A percentile compares a stretch with the other conserved stretches of the same genome.
phyloP scores from a whole-genome alignment of 345 rosid species.

The Linum trigynum region DNA sequence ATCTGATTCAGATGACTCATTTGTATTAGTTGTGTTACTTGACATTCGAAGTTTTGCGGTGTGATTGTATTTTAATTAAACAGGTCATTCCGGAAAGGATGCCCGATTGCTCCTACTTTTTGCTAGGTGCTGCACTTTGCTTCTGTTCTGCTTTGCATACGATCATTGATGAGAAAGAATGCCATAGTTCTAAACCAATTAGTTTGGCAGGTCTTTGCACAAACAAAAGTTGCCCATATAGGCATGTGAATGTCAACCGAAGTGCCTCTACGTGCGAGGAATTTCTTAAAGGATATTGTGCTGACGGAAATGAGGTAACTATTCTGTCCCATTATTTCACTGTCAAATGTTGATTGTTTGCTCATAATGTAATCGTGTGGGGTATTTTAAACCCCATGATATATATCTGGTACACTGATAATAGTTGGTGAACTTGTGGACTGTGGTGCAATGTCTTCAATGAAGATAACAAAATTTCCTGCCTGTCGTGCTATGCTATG shows the following conservation, averaged over 20 bases:
- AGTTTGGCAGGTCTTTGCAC: conserved; percentile 71
- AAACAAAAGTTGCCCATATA: conserved; percentile 65
- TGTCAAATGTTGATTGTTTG: background rate
- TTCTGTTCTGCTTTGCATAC: conserved; percentile 3
- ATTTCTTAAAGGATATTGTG: conserved; percentile 86
- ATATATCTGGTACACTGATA: too few relatives aligned
- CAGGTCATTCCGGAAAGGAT: conserved; percentile 97
- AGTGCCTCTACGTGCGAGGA: conserved; percentile 69
- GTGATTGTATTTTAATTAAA: conserved; percentile 13
- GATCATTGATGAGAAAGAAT: background rate
- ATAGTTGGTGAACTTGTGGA: too few relatives aligned
- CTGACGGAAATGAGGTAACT: conserved; percentile 80
- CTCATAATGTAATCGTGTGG: too few relatives aligned
- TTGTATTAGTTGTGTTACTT: conserved; percentile 9
- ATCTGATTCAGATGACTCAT: background rate
- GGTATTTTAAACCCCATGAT: too few relatives aligned
- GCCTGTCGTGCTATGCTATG: too few relatives aligned
- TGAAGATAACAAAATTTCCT: too few relatives aligned
- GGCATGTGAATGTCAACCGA: conserved; percentile 93
- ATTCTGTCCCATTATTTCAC: background rate
- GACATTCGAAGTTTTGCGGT: conserved; percentile 8
- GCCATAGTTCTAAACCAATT: background rate
- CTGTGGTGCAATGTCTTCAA: too few relatives aligned
- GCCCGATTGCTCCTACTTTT: conserved; percentile 93
- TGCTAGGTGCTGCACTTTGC: conserved; percentile 52